Percentiles rank a stretch among this genome's conserved stretches.
Conservation (phyloP, 345 rosid species). For the Syzygium aqueum region DNA sequence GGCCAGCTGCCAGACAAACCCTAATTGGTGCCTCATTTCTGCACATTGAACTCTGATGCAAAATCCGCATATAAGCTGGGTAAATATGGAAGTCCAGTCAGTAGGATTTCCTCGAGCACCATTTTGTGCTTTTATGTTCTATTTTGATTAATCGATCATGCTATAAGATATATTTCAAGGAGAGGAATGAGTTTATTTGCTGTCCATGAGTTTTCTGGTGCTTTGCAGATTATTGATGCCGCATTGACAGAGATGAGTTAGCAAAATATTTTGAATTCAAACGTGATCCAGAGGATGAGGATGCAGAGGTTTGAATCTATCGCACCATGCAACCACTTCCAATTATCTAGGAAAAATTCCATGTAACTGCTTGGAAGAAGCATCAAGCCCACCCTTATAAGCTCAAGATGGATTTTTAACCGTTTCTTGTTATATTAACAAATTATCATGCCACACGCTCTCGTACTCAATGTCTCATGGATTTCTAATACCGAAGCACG, state of each 20-base stretch:
- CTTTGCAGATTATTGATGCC: constrained; percentile 64
- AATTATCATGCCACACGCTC: neutral
- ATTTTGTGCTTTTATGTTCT: neutral
- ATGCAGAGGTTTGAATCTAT: constrained; percentile 52
- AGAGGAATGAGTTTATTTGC: neutral
- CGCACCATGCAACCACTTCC: neutral
- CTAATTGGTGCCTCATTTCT: neutral
- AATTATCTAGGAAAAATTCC: neutral
- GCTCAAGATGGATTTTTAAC: neutral
- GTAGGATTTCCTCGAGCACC: neutral
- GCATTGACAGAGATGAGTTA: constrained; percentile 72
- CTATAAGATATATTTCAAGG: neutral
- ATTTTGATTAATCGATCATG: neutral
- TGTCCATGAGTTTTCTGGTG: neutral
- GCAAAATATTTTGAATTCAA: constrained; percentile 56
- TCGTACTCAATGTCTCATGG: neutral
- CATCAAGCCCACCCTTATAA: neutral
- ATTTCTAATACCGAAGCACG: neutral
- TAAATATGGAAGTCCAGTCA: neutral
- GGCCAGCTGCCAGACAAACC: too few relatives aligned
- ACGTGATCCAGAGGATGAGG: constrained; percentile 89
- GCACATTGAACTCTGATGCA: neutral
- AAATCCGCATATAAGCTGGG: neutral
- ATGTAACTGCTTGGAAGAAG: neutral
- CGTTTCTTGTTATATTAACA: neutral